Conservation (phyloP, 2,329 filamentous ascomycete genomes). For the Scedosporium aurantiacum region DNA sequence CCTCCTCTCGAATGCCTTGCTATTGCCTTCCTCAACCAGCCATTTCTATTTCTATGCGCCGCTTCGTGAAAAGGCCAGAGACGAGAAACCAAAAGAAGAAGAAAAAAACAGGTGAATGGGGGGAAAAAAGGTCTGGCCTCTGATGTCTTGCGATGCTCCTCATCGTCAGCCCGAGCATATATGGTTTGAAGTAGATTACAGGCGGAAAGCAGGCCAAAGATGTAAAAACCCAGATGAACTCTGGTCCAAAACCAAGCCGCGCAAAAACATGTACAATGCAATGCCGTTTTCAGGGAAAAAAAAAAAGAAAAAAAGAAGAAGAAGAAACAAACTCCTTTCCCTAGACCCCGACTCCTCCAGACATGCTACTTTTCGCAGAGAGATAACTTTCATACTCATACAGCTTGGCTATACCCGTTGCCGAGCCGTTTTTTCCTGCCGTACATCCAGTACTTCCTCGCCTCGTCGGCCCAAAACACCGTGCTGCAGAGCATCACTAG, state of each 20-base stretch:
- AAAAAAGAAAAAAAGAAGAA: neutral
- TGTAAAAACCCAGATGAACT: neutral
- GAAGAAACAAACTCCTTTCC: conserved; percentile 1
- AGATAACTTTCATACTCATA: neutral
- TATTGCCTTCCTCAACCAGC: no score
- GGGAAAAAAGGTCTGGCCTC: neutral
- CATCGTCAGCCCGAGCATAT: no score
- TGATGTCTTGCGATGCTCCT: no score
- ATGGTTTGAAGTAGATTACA: no score
- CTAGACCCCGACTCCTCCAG: neutral
- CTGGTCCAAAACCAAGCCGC: neutral
- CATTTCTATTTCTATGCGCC: no score
- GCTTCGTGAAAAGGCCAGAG: no score
- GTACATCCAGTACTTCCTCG: conserved; percentile 65
- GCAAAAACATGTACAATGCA: no score
- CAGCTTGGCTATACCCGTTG: conserved; percentile 43
- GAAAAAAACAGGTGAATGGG: neutral
- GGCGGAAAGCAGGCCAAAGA: no score
- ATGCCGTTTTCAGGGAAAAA: neutral
- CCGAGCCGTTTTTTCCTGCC: conserved; percentile 42
- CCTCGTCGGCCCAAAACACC: conserved; percentile 93
- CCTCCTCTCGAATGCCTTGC: no score
- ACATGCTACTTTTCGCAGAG: neutral
- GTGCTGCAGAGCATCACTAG: conserved; percentile 69
- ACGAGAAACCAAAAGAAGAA: neutral